phyloP scores from a whole-genome alignment of 1,139 yeast genomes.

The Debaryomyces psychrophilus region DNA sequence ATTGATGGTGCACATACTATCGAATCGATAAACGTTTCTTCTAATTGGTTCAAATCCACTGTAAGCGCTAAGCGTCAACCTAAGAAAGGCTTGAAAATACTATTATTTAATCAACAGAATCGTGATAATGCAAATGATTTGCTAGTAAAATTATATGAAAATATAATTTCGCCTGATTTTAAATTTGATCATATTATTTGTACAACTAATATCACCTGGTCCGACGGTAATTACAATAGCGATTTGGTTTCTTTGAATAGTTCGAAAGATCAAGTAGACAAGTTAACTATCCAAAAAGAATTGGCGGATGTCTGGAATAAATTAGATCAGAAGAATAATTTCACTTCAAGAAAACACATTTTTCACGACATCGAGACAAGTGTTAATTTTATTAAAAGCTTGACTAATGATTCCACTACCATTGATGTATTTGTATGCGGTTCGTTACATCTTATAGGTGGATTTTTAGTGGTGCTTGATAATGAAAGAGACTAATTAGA shows the following conservation, averaged over 20 bases:
- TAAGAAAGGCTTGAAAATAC: conserved; percentile 34
- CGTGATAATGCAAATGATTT: conserved; percentile 75
- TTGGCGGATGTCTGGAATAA: conserved; percentile 71
- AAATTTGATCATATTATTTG: conserved; percentile 77
- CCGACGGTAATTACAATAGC: conserved; percentile 74
- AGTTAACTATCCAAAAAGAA: conserved; percentile 76
- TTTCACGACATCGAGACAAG: conserved; percentile 79
- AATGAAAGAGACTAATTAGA: conserved; percentile 35
- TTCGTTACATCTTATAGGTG: conserved; percentile 92
- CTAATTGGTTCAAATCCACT: conserved; percentile 68
- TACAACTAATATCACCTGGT: conserved; percentile 92
- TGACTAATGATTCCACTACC: conserved; percentile 34
- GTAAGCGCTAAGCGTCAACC: conserved; percentile 24
- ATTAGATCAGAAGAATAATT: conserved; percentile 44
- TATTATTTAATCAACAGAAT: conserved; percentile 91
- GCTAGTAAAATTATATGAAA: conserved; percentile 54
- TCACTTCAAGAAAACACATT: conserved; percentile 49
- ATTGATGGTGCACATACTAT: conserved; percentile 96
- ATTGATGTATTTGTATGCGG: conserved; percentile 91
- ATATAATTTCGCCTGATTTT: conserved; percentile 33
- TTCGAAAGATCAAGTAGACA: conserved; percentile 74
- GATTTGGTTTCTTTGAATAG: conserved; percentile 87
- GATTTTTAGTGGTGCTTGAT: conserved; percentile 83
- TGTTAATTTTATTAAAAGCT: conserved; percentile 53
- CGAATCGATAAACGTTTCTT: conserved; percentile 81